Conservation (phyloP, 2,329 filamentous ascomycete genomes). For the Colletotrichum theobromicola region DNA sequence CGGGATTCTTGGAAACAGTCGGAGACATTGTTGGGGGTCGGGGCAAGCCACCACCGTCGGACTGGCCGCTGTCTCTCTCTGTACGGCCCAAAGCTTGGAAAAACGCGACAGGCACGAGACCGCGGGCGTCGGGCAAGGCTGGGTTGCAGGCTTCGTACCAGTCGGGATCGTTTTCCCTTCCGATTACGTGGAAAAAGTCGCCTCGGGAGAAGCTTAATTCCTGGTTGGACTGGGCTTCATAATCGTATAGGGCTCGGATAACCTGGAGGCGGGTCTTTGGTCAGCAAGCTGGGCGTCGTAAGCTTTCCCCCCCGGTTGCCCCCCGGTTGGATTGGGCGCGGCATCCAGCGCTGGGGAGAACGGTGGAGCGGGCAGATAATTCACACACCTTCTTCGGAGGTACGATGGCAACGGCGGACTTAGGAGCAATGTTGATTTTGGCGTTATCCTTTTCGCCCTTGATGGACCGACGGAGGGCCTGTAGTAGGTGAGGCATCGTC, state of each 20-base stretch:
- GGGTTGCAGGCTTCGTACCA: constrained; percentile 99
- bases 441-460: constrained; percentile 85
- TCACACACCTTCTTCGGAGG: constrained; percentile 86
- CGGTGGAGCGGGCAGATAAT: constrained; percentile 14
- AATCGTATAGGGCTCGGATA: constrained; percentile 95
- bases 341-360: neutral
- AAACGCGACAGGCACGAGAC: constrained; percentile 90
- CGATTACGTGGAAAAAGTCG: constrained; percentile 98
- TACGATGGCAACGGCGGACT: constrained; percentile 86
- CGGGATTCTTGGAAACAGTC: constrained; percentile 61
- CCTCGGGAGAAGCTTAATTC: constrained; percentile 92
- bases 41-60: constrained; percentile 57
- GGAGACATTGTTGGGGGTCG: constrained; percentile 41
- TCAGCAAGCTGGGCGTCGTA: constrained; percentile 24
- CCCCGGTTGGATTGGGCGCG: neutral
- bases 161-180: constrained; percentile 89
- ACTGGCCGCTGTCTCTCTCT: constrained; percentile 84
- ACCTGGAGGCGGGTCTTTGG: constrained; percentile 62
- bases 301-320: neutral
- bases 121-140: constrained; percentile 81
- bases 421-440: constrained; percentile 80
- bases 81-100: constrained; percentile 94
- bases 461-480: constrained; percentile 86
- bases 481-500: constrained; percentile 49
- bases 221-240: constrained; percentile 76